phyloP scores from a whole-genome alignment of 768 basidiomycete genomes.

The Mycena alexandri region DNA sequence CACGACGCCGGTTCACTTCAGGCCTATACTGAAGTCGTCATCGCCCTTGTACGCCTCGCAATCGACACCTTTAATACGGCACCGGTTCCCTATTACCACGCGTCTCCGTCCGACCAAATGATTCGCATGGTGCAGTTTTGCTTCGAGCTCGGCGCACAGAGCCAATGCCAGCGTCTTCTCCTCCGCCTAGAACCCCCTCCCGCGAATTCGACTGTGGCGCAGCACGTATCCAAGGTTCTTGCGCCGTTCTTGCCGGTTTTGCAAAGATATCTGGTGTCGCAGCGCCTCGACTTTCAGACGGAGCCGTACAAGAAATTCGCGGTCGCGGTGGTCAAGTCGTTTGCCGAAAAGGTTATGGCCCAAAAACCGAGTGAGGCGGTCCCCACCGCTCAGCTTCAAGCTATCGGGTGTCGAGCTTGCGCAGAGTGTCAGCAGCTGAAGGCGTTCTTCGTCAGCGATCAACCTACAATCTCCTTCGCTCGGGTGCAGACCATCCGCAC shows the following conservation, averaged over 20 bases:
- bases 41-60: slow-evolving; percentile 10
- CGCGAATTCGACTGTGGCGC: slow-evolving; percentile 1
- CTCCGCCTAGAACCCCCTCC: slow-evolving; percentile 25
- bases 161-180: slow-evolving; percentile 22
- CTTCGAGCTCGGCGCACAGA: slow-evolving; percentile 29
- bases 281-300: slow-evolving; percentile 13
- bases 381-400: slow-evolving; percentile 17
- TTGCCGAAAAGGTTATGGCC: slow-evolving; percentile 29
- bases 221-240: slow-evolving; percentile 29
- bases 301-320: slow-evolving; percentile 33
- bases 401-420: slow-evolving; percentile 27
- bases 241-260: slow-evolving; percentile 34
- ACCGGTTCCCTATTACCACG: not conserved
- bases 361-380: slow-evolving; percentile 29
- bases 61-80: slow-evolving; percentile 27
- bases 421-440: slow-evolving; percentile 17
- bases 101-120: slow-evolving; percentile 8
- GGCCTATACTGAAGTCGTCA: slow-evolving; percentile 10
- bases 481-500: slow-evolving; percentile 20
- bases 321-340: slow-evolving; percentile 32
- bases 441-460: slow-evolving; percentile 29
- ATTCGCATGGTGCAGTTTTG: slow-evolving; percentile 33
- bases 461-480: not conserved
- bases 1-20: not conserved
- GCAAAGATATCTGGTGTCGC: slow-evolving; percentile 14